Evolutionary conservation across 2,329 filamentous ascomycete species (phyloP).

Genomic region (Colletotrichum abscissum): DNA sequence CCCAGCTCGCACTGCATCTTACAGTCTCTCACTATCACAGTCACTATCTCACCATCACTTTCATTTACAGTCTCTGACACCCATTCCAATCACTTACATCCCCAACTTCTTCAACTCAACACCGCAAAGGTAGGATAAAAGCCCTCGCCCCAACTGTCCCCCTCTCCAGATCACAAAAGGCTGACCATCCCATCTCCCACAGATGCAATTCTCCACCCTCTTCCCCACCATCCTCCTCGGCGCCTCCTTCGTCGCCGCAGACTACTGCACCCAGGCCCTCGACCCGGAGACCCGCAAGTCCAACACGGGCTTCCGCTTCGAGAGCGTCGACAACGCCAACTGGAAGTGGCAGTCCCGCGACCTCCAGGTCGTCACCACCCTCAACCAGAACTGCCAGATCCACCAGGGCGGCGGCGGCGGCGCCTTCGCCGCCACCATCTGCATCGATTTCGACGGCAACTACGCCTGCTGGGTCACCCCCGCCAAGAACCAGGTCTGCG

Average conservation of each 20-base stretch:
- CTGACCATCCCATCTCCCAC: background rate
- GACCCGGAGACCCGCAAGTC: background rate
- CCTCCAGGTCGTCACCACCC: slow-evolving; percentile 1
- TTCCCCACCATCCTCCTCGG: background rate
- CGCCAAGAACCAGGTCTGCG: slow-evolving; percentile 11
- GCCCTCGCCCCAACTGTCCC: too few species aligned
- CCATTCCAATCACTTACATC: too few species aligned
- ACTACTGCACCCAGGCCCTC: slow-evolving; percentile 4
- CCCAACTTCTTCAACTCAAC: background rate
- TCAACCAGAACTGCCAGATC: background rate
- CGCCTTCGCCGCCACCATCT: background rate
- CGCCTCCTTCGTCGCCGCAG: background rate
- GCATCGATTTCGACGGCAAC: slow-evolving; percentile 12
- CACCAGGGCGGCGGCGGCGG: slow-evolving; percentile 24
- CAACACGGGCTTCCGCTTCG: background rate
- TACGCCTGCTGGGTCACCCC: slow-evolving; percentile 15
- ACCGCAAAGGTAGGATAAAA: background rate
- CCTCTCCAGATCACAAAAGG: too few species aligned
- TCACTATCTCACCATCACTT: background rate
- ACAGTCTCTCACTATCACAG: background rate
- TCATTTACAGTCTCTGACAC: too few species aligned
- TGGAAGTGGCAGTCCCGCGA: slow-evolving; percentile 19
- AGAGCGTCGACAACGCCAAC: background rate
- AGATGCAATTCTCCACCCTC: slow-evolving; percentile 14
- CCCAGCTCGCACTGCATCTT: too few species aligned